A percentile compares a stretch with the other conserved stretches of the same genome.
Evolutionary conservation across 2,329 filamentous ascomycete species (phyloP).

Genomic region (Ceratocystis eucalypticola): DNA sequence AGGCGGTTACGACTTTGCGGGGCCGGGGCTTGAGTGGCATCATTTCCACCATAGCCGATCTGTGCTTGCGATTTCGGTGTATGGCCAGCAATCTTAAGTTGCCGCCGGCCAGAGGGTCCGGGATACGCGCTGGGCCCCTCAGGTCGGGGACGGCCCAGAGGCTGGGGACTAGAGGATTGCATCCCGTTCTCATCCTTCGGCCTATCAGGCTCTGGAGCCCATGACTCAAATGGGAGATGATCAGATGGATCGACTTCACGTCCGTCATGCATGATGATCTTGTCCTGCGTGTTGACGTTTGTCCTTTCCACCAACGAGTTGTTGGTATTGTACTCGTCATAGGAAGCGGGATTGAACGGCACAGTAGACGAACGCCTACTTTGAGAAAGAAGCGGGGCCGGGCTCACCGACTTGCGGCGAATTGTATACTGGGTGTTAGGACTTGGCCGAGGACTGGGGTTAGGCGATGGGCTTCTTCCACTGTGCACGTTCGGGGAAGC

Average conservation of each 20-base stretch:
- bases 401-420: slow-evolving; percentile 61
- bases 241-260: slow-evolving; percentile 69
- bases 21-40: slow-evolving; percentile 24
- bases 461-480: slow-evolving; percentile 28
- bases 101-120: slow-evolving; percentile 29
- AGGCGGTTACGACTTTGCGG: slow-evolving; percentile 41
- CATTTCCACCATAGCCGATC: slow-evolving; percentile 21
- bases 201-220: slow-evolving; percentile 59
- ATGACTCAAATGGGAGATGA: slow-evolving; percentile 61
- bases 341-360: slow-evolving; percentile 64
- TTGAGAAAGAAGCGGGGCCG: slow-evolving; percentile 42
- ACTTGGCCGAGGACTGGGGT: slow-evolving; percentile 26
- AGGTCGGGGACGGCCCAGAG: slow-evolving; percentile 34
- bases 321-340: slow-evolving; percentile 56
- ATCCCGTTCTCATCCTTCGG: slow-evolving; percentile 27
- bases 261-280: slow-evolving; percentile 64
- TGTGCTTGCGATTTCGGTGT: slow-evolving; percentile 30
- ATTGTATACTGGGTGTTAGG: slow-evolving; percentile 40
- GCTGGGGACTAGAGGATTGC: slow-evolving; percentile 24
- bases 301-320: slow-evolving; percentile 28
- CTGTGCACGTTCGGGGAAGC: slow-evolving; percentile 4
- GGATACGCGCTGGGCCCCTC: slow-evolving; percentile 33
- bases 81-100: slow-evolving; percentile 37
- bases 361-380: slow-evolving; percentile 44
- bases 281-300: slow-evolving; percentile 34